These are phyloP conservation scores for Phoma herbarum DNA, from an alignment of 2,329 filamentous ascomycete genomes.

Conservation along the genomic window DNA sequence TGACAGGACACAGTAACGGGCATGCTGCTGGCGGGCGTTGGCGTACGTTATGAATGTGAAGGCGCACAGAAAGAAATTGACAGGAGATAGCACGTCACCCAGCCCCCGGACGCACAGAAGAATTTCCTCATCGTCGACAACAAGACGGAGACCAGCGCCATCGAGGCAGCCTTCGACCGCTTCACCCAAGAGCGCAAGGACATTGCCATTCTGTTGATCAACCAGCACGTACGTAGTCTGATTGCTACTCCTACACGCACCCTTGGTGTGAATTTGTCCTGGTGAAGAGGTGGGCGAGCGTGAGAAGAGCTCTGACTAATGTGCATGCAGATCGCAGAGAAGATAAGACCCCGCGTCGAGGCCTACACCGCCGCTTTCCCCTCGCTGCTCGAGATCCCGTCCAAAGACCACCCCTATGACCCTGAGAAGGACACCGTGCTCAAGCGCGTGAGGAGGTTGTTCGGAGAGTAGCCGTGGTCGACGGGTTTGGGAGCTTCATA, in stretches of 20 bases:
- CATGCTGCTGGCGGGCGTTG: constrained; percentile 91
- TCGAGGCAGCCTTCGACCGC: constrained; percentile 87
- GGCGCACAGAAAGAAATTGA: constrained; percentile 4
- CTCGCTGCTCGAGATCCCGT: constrained; percentile 94
- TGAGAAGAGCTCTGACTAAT: constrained; percentile 16
- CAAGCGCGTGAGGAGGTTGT: constrained; percentile 80
- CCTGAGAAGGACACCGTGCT: constrained; percentile 98
- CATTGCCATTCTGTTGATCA: constrained; percentile 95
- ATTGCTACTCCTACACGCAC: too few species aligned
- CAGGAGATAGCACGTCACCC: constrained; percentile 80
- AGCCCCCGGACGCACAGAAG: constrained; percentile 87
- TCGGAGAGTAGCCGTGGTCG: constrained; percentile 68
- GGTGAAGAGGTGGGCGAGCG: too few species aligned
- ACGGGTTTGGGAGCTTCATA: too few species aligned
- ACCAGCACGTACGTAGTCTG: constrained; percentile 81
- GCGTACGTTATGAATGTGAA: constrained; percentile 67
- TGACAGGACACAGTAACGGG: constrained; percentile 92
- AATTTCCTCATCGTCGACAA: constrained; percentile 97
- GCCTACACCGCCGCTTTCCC: constrained; percentile 94
- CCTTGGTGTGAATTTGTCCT: too few species aligned
- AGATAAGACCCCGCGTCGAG: constrained; percentile 90
- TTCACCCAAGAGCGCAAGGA: constrained; percentile 94
- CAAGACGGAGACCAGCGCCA: constrained; percentile 88
- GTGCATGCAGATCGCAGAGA: constrained; percentile 79
- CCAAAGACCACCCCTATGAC: constrained; percentile 98